Evolutionary conservation across 352 stramenopile species (phyloP).

Genomic region (Plasmopara viticola): DNA sequence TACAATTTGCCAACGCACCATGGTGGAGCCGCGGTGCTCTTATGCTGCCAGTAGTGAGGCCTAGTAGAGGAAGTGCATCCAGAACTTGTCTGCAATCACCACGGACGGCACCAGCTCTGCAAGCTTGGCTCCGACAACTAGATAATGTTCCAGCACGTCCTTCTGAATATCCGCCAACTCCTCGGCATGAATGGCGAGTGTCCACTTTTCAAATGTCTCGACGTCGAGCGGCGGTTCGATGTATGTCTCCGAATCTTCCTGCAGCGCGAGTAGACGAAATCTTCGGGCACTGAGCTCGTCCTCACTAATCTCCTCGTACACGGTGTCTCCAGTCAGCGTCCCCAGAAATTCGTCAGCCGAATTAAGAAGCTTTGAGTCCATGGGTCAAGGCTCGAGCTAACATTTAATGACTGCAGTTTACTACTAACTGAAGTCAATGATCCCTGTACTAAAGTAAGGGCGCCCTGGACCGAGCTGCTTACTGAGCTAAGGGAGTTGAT

Average conservation of each 20-base stretch:
- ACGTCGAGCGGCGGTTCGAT: conserved; percentile 42
- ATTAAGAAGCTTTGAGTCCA: conserved; percentile 63
- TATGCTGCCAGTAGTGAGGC: conserved; percentile 58
- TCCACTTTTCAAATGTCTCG: conserved; percentile 67
- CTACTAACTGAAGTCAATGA: conserved; percentile 30
- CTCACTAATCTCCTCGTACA: conserved; percentile 19
- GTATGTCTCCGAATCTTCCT: conserved; percentile 65
- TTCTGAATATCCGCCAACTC: conserved; percentile 40
- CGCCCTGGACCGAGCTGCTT: conserved; percentile 18
- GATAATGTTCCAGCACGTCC: conserved; percentile 60
- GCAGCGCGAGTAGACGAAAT: conserved; percentile 52
- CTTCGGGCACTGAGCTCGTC: conserved; percentile 37
- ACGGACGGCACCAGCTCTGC: conserved; percentile 48
- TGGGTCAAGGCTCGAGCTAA: conserved; percentile 27
- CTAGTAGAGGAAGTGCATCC: conserved; percentile 71
- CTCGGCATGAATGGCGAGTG: conserved; percentile 19
- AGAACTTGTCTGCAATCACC: conserved; percentile 49
- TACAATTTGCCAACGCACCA: conserved; percentile 21
- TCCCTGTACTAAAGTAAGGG: conserved; percentile 25
- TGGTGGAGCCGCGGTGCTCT: conserved; percentile 61
- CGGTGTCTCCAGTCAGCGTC: conserved; percentile 29
- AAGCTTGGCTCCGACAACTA: conserved; percentile 48
- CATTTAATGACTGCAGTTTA: conserved; percentile 28
- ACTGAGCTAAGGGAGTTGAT: conserved; percentile 37
- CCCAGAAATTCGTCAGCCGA: conserved; percentile 59